These are phyloP conservation scores for Uronychia binucleata DNA, from an alignment of 73 alveolate genomes.

Conservation along the genomic window DNA sequence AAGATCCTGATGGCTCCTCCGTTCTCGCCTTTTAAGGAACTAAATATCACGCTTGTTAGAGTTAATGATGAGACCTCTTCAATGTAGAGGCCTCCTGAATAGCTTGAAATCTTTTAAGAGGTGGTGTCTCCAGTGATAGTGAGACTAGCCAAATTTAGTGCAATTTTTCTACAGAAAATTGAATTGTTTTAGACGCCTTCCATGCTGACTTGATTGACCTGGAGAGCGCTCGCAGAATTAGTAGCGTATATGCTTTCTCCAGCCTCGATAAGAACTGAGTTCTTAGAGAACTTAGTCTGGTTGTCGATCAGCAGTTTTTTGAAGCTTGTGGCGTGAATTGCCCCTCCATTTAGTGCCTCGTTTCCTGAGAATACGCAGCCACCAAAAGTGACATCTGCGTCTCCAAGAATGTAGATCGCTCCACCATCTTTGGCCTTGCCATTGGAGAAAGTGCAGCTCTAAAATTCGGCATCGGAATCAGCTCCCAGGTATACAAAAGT, in stretches of 20 bases:
- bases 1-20: slow-evolving; percentile 67
- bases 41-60: background rate
- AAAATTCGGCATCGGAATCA: background rate
- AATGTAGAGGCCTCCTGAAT: background rate
- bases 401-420: background rate
- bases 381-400: background rate
- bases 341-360: background rate
- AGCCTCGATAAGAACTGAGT: background rate
- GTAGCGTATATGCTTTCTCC: background rate
- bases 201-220: background rate
- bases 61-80: background rate
- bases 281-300: background rate
- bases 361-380: background rate
- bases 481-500: background rate
- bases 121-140: background rate
- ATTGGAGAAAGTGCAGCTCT: background rate
- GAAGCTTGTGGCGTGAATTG: background rate
- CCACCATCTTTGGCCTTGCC: background rate
- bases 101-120: background rate
- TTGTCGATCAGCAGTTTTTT: background rate
- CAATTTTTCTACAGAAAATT: background rate
- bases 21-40: slow-evolving; percentile 20
- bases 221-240: background rate
- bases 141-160: background rate
- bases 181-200: background rate